Base-by-base conservation (phyloP, 495 filamentous ascomycete genomes). In the Melanomma pulvis-pyrius region DNA sequence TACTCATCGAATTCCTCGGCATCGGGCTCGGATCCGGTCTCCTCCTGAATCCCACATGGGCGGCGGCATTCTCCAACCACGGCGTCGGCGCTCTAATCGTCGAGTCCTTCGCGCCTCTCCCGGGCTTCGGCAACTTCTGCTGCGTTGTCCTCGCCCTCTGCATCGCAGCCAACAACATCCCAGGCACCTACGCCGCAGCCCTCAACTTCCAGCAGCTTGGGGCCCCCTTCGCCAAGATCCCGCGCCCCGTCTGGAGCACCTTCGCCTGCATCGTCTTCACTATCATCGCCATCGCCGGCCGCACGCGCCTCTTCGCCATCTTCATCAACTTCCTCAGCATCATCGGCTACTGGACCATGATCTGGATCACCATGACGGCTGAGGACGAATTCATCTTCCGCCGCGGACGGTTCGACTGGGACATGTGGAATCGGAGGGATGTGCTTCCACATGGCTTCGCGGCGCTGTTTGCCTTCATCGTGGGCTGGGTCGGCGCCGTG, bases 271-370 rank as follows among this genome's bases (percentile, higher is more conserved):
- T 89, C 11, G 82, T 91, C 26, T 86, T 84, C 68, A 81, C 83
- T 4, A 83, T 87, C 39, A 88, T 86, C 68, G 87, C 86, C 0
- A 77, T 90, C 17, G 87, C 81, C 1, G 89, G 88, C 13, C 80
- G 87, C 6, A 78, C 85, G 50, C 62, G 84, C 57, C 78, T 91
- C 24, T 82, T 85, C 5, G 80, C 80, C 19, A 87, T 91, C 64
- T 90, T 91, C 67, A 83, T 82, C 13, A 90, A 91, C 74, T 90
- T 90, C 73, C 79, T 91, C 22, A 83, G 87, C 1, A 74, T 91
- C 28, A 90, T 91, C 86, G 88, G 87, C 25, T 90, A 90, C 73
- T 90, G 88, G 87, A 81, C 88, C 11, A 82, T 82, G 29, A 83
- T 88, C 47, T 66, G 46, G 56, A 54, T 67, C 25, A 34, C 34